Conservation (phyloP, 495 filamentous ascomycete species). For the Aspergillus cavernicola region DNA sequence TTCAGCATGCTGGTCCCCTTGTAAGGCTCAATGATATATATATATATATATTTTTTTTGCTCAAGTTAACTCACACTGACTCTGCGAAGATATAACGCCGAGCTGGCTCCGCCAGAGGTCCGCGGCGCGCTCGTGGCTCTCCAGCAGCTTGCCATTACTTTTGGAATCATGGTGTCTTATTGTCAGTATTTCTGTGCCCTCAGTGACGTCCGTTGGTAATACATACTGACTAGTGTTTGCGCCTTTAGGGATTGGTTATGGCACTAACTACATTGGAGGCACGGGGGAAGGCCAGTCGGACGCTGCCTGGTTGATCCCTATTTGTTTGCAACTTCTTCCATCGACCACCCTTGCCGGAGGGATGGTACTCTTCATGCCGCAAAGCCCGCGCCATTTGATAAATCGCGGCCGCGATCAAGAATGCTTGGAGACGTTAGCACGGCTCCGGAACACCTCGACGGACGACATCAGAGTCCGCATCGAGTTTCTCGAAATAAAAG, state of each 20-base stretch:
- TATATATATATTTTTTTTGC: background rate
- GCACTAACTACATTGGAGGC: constrained; percentile 45
- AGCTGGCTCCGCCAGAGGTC: constrained; percentile 8
- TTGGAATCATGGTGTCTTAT: constrained; percentile 8
- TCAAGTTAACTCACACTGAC: background rate
- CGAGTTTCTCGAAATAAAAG: constrained; percentile 77
- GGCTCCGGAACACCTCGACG: constrained; percentile 59
- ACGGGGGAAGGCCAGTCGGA: constrained; percentile 38
- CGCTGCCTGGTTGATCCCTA: constrained; percentile 44
- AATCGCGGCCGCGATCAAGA: constrained; percentile 64
- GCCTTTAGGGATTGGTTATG: constrained; percentile 29
- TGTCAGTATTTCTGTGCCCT: constrained; percentile 7
- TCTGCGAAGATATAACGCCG: background rate
- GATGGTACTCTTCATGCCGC: constrained; percentile 60
- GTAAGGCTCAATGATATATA: background rate
- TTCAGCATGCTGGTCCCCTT: background rate
- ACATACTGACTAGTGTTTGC: background rate
- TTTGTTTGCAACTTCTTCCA: constrained; percentile 43
- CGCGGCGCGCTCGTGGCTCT: background rate
- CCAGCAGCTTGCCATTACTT: constrained; percentile 4
- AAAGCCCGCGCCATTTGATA: constrained; percentile 74
- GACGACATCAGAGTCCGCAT: constrained; percentile 54
- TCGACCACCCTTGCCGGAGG: constrained; percentile 39
- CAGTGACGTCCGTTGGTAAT: background rate
- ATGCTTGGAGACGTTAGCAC: constrained; percentile 56